These are phyloP conservation scores for Pleodorina starrii DNA, from an alignment of 139 green algal species.

Conservation along the genomic window DNA sequence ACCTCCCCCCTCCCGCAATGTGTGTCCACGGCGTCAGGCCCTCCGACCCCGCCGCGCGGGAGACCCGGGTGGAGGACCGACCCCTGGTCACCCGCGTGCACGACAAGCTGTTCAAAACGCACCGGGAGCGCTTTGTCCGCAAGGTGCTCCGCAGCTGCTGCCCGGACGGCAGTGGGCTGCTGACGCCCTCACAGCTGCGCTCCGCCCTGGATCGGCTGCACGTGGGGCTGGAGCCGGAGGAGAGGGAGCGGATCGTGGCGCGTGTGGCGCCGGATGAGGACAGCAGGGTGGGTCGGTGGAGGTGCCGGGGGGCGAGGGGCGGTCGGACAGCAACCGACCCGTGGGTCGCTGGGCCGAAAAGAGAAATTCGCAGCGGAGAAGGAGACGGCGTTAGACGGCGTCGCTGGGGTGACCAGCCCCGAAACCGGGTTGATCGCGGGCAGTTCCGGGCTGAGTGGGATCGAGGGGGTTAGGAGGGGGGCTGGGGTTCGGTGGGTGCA, in stretches of 20 bases:
- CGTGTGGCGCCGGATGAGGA: conserved; percentile 4
- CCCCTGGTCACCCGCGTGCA: background rate
- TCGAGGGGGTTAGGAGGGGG: too few species aligned
- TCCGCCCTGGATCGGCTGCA: conserved; percentile 44
- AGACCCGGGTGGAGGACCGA: conserved; percentile 28
- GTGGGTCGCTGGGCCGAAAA: background rate
- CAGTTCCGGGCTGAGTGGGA: too few species aligned
- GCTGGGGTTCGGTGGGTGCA: too few species aligned
- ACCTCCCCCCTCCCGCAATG: background rate
- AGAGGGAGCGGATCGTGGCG: conserved; percentile 19
- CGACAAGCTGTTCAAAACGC: conserved; percentile 51
- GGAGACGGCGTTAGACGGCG: too few species aligned
- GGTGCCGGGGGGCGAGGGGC: too few species aligned
- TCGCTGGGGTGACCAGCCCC: too few species aligned
- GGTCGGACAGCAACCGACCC: too few species aligned
- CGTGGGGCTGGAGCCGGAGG: conserved; percentile 24
- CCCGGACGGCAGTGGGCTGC: background rate
- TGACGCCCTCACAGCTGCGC: conserved; percentile 15
- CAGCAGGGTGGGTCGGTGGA: background rate
- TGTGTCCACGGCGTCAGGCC: conserved; percentile 1
- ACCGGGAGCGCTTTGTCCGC: conserved; percentile 22
- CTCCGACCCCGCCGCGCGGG: background rate
- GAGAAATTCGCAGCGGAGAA: too few species aligned
- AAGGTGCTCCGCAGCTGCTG: conserved; percentile 51
- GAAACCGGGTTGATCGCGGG: too few species aligned